Evolutionary conservation across 2,329 filamentous ascomycete species (phyloP).

Genomic region (Fusarium sp.): DNA sequence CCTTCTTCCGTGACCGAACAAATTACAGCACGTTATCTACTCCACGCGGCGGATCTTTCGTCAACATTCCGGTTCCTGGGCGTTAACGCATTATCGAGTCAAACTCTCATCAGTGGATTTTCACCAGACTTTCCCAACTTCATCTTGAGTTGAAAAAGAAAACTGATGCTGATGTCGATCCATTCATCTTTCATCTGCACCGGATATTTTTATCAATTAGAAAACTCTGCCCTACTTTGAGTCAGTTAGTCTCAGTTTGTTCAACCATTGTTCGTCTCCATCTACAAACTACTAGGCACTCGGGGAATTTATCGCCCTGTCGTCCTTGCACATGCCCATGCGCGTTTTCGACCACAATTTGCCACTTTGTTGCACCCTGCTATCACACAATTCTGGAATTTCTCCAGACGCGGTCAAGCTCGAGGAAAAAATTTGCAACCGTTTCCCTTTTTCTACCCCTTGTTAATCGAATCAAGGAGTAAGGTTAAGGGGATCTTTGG

Average conservation of each 20-base stretch:
- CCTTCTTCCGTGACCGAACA: constrained; percentile 32
- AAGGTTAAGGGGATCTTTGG: constrained; percentile 35
- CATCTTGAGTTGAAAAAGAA: constrained; percentile 31
- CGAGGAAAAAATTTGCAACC: constrained; percentile 38
- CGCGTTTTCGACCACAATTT: constrained; percentile 39
- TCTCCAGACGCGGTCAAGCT: constrained; percentile 37
- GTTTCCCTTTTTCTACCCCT: constrained; percentile 21
- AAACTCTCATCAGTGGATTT: constrained; percentile 32
- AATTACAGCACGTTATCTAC: constrained; percentile 39
- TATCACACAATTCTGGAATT: constrained; percentile 42
- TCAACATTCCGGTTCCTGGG: constrained; percentile 36
- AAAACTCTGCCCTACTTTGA: constrained; percentile 10
- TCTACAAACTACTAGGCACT: constrained; percentile 20
- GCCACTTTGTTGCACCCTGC: constrained; percentile 42
- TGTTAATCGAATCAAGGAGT: constrained; percentile 38
- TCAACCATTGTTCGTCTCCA: constrained; percentile 26
- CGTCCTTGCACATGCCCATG: constrained; percentile 43
- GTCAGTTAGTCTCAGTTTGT: constrained; percentile 12
- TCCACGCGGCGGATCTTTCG: constrained; percentile 41
- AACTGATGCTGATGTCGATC: constrained; percentile 5
- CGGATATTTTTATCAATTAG: constrained; percentile 2
- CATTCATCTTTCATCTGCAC: constrained; percentile 3
- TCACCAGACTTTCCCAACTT: constrained; percentile 21
- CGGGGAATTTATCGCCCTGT: constrained; percentile 42
- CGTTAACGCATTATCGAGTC: constrained; percentile 38